A percentile compares a stretch with the other conserved stretches of the same genome.
Evolutionary conservation across 345 rosid genomes (phyloP).

Genomic region (Tarenaya hassleriana): DNA sequence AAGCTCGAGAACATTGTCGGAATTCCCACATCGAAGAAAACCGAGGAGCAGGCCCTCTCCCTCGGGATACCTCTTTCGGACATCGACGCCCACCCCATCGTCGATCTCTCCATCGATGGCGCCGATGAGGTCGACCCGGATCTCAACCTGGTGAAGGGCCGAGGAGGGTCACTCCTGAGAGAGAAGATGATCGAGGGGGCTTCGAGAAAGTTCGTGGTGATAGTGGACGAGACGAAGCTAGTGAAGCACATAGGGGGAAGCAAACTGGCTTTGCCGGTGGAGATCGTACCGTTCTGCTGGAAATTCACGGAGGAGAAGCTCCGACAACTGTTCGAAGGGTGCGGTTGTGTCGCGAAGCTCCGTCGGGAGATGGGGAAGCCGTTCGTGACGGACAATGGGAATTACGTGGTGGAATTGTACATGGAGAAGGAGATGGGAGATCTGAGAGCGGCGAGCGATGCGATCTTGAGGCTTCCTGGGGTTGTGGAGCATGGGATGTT

Average conservation of each 20-base stretch:
- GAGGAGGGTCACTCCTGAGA: slow-evolving; percentile 84
- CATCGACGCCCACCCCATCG: slow-evolving; percentile 57
- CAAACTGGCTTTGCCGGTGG: slow-evolving; percentile 78
- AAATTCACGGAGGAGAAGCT: slow-evolving; percentile 57
- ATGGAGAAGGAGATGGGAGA: slow-evolving; percentile 72
- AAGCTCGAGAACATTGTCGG: slow-evolving; percentile 62
- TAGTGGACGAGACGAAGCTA: slow-evolving; percentile 64
- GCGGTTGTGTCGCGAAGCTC: slow-evolving; percentile 57
- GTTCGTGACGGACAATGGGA: slow-evolving; percentile 77
- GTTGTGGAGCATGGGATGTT: slow-evolving; percentile 97
- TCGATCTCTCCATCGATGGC: slow-evolving; percentile 91
- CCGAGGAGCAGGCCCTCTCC: slow-evolving; percentile 73
- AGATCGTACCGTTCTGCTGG: slow-evolving; percentile 83
- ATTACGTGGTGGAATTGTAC: slow-evolving; percentile 72
- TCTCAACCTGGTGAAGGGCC: slow-evolving; percentile 81
- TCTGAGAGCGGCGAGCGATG: slow-evolving; percentile 59
- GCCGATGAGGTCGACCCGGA: slow-evolving; percentile 89
- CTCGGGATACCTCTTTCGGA: slow-evolving; percentile 76
- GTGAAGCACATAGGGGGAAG: slow-evolving; percentile 65
- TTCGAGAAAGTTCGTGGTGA: slow-evolving; percentile 62
- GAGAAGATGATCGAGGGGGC: slow-evolving; percentile 96
- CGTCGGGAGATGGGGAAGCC: slow-evolving; percentile 30
- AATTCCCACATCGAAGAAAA: slow-evolving; percentile 75
- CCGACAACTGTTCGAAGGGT: slow-evolving; percentile 39
- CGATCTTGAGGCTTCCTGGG: slow-evolving; percentile 69